These are phyloP conservation scores for Metarhizium album DNA, from an alignment of 2,329 filamentous ascomycete species.

Conservation along the genomic window DNA sequence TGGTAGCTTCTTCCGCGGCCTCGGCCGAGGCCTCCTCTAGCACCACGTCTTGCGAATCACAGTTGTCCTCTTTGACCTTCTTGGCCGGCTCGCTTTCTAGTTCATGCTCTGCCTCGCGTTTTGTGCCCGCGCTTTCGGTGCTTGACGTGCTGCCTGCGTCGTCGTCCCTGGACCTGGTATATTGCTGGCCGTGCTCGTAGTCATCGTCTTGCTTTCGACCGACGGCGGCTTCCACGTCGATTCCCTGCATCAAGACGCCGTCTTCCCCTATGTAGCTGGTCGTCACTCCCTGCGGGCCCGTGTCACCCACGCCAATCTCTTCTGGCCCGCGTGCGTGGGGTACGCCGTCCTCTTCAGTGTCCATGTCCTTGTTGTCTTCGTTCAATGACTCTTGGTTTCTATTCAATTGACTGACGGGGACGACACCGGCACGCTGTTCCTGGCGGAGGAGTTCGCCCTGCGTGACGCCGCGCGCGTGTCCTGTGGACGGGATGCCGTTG, in stretches of 20 bases:
- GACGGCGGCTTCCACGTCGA: constrained; percentile 51
- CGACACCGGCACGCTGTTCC: constrained; percentile 72
- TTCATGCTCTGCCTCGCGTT: constrained; percentile 44
- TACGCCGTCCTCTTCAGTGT: constrained; percentile 47
- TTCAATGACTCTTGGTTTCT: constrained; percentile 25
- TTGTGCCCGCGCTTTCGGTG: constrained; percentile 31
- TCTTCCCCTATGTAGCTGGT: constrained; percentile 28
- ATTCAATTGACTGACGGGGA: constrained; percentile 53
- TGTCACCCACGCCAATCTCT: constrained; percentile 75
- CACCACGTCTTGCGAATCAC: neutral
- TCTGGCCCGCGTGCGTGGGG: constrained; percentile 80
- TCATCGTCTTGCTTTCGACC: constrained; percentile 35
- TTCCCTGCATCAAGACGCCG: constrained; percentile 39
- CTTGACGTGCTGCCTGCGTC: constrained; percentile 13
- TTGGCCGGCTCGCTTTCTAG: constrained; percentile 31
- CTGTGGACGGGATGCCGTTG: constrained; percentile 53
- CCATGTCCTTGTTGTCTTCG: constrained; percentile 18
- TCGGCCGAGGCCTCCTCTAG: neutral
- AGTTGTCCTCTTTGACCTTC: constrained; percentile 35
- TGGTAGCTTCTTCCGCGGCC: neutral
- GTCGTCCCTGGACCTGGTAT: constrained; percentile 16
- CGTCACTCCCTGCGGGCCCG: constrained; percentile 56
- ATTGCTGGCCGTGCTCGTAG: constrained; percentile 10
- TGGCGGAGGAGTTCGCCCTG: constrained; percentile 80
- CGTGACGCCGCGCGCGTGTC: constrained; percentile 48